phyloP scores from a whole-genome alignment of 441 rosid genomes.

The Omphalea diandra region DNA sequence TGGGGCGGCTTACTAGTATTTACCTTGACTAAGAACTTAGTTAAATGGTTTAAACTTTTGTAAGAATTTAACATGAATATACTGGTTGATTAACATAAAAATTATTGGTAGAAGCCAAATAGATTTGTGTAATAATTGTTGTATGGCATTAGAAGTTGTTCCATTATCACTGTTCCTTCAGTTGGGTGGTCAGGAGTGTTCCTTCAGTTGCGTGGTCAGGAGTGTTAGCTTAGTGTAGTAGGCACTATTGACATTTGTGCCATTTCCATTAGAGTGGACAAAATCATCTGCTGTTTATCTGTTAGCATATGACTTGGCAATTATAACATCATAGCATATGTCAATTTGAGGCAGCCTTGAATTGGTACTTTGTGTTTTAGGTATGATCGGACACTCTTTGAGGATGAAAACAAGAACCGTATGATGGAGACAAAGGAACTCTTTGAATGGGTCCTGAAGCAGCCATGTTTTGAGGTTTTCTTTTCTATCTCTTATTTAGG shows the following conservation, averaged over 20 bases:
- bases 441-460: conserved; percentile 96
- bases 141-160: not conserved
- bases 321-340: not conserved
- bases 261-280: not conserved
- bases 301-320: not conserved
- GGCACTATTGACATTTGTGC: not conserved
- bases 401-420: conserved; percentile 85
- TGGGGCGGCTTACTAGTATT: not conserved
- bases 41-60: not conserved
- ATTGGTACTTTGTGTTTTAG: conserved; percentile 34
- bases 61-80: too few species aligned
- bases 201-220: not conserved
- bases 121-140: not conserved
- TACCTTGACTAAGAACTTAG: not conserved
- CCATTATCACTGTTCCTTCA: too few species aligned
- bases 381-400: conserved; percentile 92
- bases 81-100: not conserved
- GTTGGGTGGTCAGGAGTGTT: too few species aligned
- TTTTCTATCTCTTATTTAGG: conserved; percentile 3
- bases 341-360: not conserved
- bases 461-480: conserved; percentile 93
- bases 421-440: conserved; percentile 94
- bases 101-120: not conserved
- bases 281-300: not conserved
- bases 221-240: not conserved